Conservation (phyloP, 2,329 filamentous ascomycete genomes). For the Colletotrichum truncatum region DNA sequence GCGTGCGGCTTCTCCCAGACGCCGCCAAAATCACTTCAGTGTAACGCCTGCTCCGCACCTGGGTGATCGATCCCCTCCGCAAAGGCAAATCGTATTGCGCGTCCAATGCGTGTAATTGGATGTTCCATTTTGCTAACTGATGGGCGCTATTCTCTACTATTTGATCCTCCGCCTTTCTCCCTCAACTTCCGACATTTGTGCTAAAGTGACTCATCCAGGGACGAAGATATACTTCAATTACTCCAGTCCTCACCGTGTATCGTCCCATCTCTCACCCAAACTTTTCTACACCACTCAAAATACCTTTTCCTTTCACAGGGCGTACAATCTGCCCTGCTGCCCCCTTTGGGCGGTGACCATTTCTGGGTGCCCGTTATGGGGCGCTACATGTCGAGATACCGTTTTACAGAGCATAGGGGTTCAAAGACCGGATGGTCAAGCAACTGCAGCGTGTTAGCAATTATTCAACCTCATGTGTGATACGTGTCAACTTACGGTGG, state of each 20-base stretch:
- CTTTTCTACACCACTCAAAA: constrained; percentile 22
- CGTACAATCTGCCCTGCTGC: neutral
- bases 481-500: constrained; percentile 82
- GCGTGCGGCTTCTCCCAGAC: neutral
- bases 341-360: neutral
- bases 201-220: constrained; percentile 29
- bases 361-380: neutral
- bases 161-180: constrained; percentile 19
- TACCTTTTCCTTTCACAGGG: neutral
- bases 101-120: constrained; percentile 1
- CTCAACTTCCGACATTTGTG: constrained; percentile 10
- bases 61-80: neutral
- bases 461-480: neutral
- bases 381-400: neutral
- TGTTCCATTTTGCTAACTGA: constrained; percentile 26
- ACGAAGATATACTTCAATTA: constrained; percentile 28
- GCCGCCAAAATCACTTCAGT: neutral
- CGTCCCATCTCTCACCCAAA: constrained; percentile 22
- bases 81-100: neutral
- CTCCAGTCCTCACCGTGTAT: constrained; percentile 8
- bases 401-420: constrained; percentile 74
- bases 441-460: constrained; percentile 66
- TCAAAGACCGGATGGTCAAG: constrained; percentile 84
- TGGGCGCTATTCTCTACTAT: constrained; percentile 30
- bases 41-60: neutral